Percentiles rank a stretch among this genome's conserved stretches.
These are phyloP conservation scores for Spinacia oleracea DNA, from an alignment of 179 eudicot species.

Conservation along the genomic window DNA sequence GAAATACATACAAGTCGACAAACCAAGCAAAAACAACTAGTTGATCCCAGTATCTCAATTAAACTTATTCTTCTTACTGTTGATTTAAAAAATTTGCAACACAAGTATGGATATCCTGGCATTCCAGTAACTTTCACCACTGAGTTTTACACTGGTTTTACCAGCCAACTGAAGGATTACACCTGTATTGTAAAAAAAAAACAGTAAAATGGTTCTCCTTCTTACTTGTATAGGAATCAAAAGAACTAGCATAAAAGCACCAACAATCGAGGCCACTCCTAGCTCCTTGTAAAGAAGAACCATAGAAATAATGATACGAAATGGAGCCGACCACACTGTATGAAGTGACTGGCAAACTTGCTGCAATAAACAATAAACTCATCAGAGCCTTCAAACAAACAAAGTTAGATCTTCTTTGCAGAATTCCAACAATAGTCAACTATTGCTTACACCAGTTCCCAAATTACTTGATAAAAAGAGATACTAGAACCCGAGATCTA, in stretches of 20 bases:
- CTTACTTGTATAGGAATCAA: constrained; percentile 85
- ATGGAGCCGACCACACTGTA: constrained; percentile 95
- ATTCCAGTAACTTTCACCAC: background rate
- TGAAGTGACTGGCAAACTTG: constrained; percentile 89
- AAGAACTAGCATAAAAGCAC: constrained; percentile 72
- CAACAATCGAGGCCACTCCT: constrained; percentile 88
- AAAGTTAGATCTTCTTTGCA: background rate
- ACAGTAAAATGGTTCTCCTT: background rate
- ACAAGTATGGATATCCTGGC: background rate
- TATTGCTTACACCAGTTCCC: background rate
- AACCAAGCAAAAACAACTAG: background rate
- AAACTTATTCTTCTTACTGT: background rate
- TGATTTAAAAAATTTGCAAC: background rate
- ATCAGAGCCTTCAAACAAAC: constrained; percentile 11
- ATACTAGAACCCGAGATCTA: background rate
- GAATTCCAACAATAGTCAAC: background rate
- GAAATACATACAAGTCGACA: background rate
- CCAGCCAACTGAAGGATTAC: background rate
- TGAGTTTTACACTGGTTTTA: background rate
- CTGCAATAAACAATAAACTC: constrained; percentile 45
- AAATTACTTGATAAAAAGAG: background rate
- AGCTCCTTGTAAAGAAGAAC: constrained; percentile 76
- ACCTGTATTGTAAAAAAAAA: background rate
- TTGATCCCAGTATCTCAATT: background rate
- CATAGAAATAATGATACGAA: constrained; percentile 80